These are phyloP conservation scores for Salvia sclarea DNA, from an alignment of 305 asterid genomes.

Conservation along the genomic window DNA sequence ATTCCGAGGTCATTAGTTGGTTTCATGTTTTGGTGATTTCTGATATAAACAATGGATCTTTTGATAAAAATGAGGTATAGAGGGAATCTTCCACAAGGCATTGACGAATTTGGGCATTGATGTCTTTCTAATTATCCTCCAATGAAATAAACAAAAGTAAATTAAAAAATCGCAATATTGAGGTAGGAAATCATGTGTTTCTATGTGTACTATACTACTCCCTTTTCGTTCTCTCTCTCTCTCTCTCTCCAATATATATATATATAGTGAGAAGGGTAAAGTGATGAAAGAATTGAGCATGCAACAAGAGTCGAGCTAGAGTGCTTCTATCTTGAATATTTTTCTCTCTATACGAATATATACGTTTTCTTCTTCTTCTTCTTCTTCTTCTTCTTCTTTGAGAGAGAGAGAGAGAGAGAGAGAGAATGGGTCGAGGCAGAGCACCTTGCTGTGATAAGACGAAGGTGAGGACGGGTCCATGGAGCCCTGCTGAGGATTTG, in stretches of 20 bases:
- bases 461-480: conserved; percentile 59
- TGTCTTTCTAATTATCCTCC: not conserved
- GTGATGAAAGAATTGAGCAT: conserved; percentile 26
- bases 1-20: not conserved
- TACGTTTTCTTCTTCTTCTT: not conserved
- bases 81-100: not conserved
- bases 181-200: conserved; percentile 20
- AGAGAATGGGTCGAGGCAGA: conserved; percentile 42
- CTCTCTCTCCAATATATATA: conserved; percentile 36
- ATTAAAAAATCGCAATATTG: not conserved
- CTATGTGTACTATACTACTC: conserved; percentile 6
- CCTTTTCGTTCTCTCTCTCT: too few relatives aligned
- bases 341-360: not conserved
- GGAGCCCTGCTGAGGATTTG: conserved; percentile 67
- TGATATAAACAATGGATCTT: not conserved
- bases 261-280: conserved; percentile 21
- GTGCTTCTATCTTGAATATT: conserved; percentile 18
- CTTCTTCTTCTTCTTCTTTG: not conserved
- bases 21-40: not conserved
- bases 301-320: conserved; percentile 22
- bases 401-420: conserved; percentile 5
- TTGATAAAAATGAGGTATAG: not conserved
- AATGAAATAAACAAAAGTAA: not conserved
- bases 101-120: not conserved
- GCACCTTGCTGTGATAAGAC: conserved; percentile 72